Percentiles rank a stretch among this genome's conserved stretches.
Conservation (phyloP, 2,329 filamentous ascomycete species). For the Aspergillus vadensis region DNA sequence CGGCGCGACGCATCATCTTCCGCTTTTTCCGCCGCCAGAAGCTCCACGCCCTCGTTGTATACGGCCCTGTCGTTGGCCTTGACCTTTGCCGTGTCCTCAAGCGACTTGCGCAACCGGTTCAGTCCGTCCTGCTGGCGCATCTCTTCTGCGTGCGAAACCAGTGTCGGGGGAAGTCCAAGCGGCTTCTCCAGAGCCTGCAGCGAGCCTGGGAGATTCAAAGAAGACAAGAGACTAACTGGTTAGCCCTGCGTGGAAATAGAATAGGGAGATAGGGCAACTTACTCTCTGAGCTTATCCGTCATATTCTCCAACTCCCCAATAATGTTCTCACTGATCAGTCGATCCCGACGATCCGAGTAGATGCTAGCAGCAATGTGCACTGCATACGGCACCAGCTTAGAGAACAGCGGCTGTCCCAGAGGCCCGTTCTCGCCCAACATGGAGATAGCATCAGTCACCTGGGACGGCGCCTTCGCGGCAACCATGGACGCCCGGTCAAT, state of each 20-base stretch:
- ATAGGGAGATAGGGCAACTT: constrained; percentile 33
- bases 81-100: constrained; percentile 89
- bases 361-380: constrained; percentile 95
- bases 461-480: constrained; percentile 71
- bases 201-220: constrained; percentile 85
- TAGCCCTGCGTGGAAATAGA: constrained; percentile 10
- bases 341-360: constrained; percentile 86
- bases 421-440: constrained; percentile 78
- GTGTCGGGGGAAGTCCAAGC: constrained; percentile 78
- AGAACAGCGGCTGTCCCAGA: constrained; percentile 82
- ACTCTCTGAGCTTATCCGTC: constrained; percentile 75
- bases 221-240: constrained; percentile 62
- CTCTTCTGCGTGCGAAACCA: constrained; percentile 90
- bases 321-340: constrained; percentile 85
- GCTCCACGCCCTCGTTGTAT: constrained; percentile 79
- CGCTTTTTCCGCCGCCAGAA: constrained; percentile 75
- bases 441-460: constrained; percentile 77
- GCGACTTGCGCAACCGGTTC: constrained; percentile 72
- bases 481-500: constrained; percentile 92
- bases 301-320: constrained; percentile 81
- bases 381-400: constrained; percentile 89
- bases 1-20: constrained; percentile 76
- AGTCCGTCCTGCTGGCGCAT: constrained; percentile 88
- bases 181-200: constrained; percentile 94
- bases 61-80: constrained; percentile 74